Percentiles rank a stretch among this genome's conserved stretches.
These are phyloP conservation scores for Starmerella geochares DNA, from an alignment of 805 yeast genomes.

Conservation along the genomic window DNA sequence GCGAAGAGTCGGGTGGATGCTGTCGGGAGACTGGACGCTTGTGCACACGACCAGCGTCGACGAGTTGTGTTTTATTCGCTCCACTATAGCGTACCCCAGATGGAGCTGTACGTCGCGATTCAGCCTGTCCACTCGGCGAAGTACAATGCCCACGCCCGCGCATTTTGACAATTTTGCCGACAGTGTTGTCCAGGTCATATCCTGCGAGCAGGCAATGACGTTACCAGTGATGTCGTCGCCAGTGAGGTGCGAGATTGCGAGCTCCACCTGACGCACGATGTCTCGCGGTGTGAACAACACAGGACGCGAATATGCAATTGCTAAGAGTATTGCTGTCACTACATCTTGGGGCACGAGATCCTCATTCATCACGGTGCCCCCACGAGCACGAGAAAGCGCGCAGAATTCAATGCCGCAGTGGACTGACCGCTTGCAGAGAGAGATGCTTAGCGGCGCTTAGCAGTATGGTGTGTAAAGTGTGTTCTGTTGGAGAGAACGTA, in stretches of 20 bases:
- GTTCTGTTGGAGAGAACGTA: no score
- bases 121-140: constrained; percentile 14
- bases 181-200: constrained; percentile 12
- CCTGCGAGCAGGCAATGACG: constrained; percentile 11
- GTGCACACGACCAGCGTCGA: constrained; percentile 13
- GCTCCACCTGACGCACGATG: constrained; percentile 9
- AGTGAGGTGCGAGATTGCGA: constrained; percentile 4
- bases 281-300: constrained; percentile 12
- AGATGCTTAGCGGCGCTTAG: not conserved
- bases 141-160: not conserved
- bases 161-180: not conserved
- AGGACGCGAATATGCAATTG: constrained; percentile 13
- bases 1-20: constrained; percentile 15
- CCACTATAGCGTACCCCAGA: constrained; percentile 16
- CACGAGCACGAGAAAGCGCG: not conserved
- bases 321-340: constrained; percentile 14
- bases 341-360: constrained; percentile 20
- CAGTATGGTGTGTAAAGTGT: not conserved
- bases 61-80: not conserved
- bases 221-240: not conserved
- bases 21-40: constrained; percentile 2
- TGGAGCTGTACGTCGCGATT: constrained; percentile 12
- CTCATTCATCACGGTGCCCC: constrained; percentile 4
- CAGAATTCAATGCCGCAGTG: not conserved
- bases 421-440: no score